Conservation (phyloP, 495 filamentous ascomycete genomes). For the Chlorociboria aeruginascens region DNA sequence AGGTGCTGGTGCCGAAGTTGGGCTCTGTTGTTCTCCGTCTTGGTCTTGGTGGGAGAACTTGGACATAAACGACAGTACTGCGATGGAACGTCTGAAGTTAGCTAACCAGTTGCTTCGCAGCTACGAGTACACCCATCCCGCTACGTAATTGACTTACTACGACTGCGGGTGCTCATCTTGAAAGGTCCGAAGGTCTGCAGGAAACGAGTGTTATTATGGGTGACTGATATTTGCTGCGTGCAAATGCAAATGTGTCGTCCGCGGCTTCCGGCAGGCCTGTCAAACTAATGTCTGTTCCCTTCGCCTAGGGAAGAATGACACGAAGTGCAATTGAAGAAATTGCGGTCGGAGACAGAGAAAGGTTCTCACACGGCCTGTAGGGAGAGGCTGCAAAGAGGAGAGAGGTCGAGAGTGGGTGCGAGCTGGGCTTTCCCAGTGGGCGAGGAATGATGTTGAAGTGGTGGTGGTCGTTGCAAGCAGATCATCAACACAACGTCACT, state of each 20-base stretch:
- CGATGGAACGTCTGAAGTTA: conserved; percentile 2
- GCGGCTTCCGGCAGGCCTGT: conserved; percentile 2
- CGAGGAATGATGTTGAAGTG: too few relatives aligned
- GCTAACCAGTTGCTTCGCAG: background rate
- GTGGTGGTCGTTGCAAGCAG: too few relatives aligned
- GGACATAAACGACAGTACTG: conserved; percentile 50
- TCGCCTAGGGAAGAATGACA: too few relatives aligned
- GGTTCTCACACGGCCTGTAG: too few relatives aligned
- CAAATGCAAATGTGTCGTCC: background rate
- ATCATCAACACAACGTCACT: too few relatives aligned
- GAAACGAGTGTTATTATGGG: conserved; percentile 1
- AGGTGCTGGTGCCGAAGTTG: conserved; percentile 23
- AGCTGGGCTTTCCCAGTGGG: too few relatives aligned
- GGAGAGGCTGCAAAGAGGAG: too few relatives aligned
- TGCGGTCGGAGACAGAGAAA: too few relatives aligned
- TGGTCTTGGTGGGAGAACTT: conserved; percentile 36
- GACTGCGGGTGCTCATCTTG: conserved; percentile 29
- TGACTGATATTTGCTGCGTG: background rate
- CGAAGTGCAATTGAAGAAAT: too few relatives aligned
- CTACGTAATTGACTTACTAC: conserved; percentile 27
- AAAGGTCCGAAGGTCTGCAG: background rate
- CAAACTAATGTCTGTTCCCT: too few relatives aligned
- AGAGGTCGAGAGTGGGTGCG: too few relatives aligned
- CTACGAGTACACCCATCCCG: too few relatives aligned
- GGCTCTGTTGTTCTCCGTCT: conserved; percentile 3